phyloP scores from a whole-genome alignment of 768 basidiomycete species.

The Phaeotremella skinneri region DNA sequence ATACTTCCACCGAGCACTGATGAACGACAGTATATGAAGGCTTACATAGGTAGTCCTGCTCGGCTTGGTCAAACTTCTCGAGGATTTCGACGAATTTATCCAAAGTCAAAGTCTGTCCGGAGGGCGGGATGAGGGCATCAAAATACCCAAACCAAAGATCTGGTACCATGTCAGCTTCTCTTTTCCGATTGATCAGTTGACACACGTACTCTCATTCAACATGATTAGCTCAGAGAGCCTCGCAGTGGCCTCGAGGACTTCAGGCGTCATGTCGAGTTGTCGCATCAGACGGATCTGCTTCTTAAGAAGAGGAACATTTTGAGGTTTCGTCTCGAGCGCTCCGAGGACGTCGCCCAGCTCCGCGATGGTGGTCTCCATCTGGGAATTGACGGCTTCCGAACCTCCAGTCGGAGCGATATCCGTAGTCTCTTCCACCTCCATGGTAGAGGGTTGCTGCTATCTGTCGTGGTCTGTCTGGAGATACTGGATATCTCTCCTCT shows the following conservation, averaged over 20 bases:
- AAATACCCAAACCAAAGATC: slow-evolving; percentile 35
- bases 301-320: slow-evolving; percentile 34
- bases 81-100: slow-evolving; percentile 33
- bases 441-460: not conserved
- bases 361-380: not conserved
- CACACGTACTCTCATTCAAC: slow-evolving; percentile 35
- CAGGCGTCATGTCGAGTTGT: slow-evolving; percentile 26
- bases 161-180: slow-evolving; percentile 12
- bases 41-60: slow-evolving; percentile 43
- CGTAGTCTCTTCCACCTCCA: not conserved
- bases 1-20: too few relatives aligned
- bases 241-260: slow-evolving; percentile 14
- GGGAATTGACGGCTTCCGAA: too few relatives aligned
- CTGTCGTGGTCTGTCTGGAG: too few relatives aligned
- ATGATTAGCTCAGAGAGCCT: slow-evolving; percentile 31
- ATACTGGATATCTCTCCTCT: too few relatives aligned
- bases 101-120: slow-evolving; percentile 16
- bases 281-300: slow-evolving; percentile 29
- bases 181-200: not conserved
- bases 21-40: not conserved
- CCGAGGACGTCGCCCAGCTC: slow-evolving; percentile 29
- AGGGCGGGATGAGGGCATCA: slow-evolving; percentile 18
- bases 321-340: slow-evolving; percentile 27
- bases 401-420: not conserved
- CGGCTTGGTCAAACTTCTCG: slow-evolving; percentile 38